These are phyloP conservation scores for Elsinoe ampelina DNA, from an alignment of 2,329 filamentous ascomycete genomes.

Conservation along the genomic window DNA sequence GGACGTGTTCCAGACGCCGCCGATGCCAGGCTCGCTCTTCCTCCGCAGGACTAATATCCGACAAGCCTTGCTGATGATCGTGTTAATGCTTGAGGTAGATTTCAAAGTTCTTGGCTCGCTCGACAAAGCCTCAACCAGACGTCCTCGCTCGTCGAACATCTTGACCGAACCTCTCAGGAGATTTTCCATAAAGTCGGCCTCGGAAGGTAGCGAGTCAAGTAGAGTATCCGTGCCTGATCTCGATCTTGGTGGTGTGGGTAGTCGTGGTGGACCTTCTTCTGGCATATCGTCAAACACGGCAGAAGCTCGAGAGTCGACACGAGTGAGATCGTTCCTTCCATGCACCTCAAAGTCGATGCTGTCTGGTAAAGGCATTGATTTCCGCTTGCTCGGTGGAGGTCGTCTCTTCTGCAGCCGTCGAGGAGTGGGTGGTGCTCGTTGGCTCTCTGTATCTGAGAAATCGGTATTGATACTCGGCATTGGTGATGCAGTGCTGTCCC, in stretches of 20 bases:
- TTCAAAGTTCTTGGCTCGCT: not conserved
- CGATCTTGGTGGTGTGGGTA: not conserved
- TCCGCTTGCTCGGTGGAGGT: not conserved
- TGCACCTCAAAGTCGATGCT: conserved; percentile 1
- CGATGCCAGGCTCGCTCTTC: conserved; percentile 29
- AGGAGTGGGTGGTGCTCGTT: not conserved
- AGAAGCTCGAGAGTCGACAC: not conserved
- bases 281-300: not conserved
- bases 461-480: conserved; percentile 1
- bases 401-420: conserved; percentile 2
- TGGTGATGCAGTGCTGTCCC: not conserved
- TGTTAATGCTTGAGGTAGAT: not conserved
- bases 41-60: conserved; percentile 37
- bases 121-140: conserved; percentile 27
- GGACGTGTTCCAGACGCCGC: conserved; percentile 32
- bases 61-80: conserved; percentile 21
- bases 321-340: not conserved
- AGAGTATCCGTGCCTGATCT: not conserved
- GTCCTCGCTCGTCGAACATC: conserved; percentile 35
- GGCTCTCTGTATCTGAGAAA: not conserved
- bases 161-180: conserved; percentile 37
- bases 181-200: conserved; percentile 30
- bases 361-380: conserved; percentile 3
- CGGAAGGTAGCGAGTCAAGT: not conserved
- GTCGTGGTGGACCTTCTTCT: not conserved